Evolutionary conservation across 1,284 basidiomycete species (phyloP).

Genomic region (Apiotrichum gracile): DNA sequence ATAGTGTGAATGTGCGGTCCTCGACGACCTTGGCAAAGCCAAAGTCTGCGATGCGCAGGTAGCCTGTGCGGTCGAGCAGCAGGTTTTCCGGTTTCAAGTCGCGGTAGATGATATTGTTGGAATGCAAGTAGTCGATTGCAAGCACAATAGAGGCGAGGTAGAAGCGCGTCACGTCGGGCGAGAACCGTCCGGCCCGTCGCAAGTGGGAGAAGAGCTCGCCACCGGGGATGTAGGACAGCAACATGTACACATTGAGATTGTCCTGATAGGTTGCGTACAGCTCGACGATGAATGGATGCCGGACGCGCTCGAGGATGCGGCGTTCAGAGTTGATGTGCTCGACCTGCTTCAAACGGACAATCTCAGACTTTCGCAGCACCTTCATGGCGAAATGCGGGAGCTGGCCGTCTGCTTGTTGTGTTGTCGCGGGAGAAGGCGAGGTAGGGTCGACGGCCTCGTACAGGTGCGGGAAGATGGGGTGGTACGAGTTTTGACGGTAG

Average conservation of each 20-base stretch:
- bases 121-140: slow-evolving; percentile 51
- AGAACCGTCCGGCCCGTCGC: slow-evolving; percentile 49
- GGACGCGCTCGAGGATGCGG: slow-evolving; percentile 51
- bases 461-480: slow-evolving; percentile 47
- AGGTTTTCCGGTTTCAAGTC: slow-evolving; percentile 54
- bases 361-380: slow-evolving; percentile 52
- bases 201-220: slow-evolving; percentile 54
- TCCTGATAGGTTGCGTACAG: slow-evolving; percentile 51
- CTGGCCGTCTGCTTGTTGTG: slow-evolving; percentile 41
- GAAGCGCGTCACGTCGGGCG: slow-evolving; percentile 52
- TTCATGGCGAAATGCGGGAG: slow-evolving; percentile 52
- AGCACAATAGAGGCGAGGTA: slow-evolving; percentile 52
- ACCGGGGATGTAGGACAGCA: slow-evolving; percentile 52
- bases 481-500: slow-evolving; percentile 43
- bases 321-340: slow-evolving; percentile 56
- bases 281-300: slow-evolving; percentile 57
- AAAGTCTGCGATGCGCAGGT: slow-evolving; percentile 51
- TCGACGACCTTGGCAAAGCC: slow-evolving; percentile 52
- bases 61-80: slow-evolving; percentile 48
- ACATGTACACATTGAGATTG: slow-evolving; percentile 53
- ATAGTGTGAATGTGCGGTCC: slow-evolving; percentile 49
- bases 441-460: slow-evolving; percentile 37
- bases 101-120: slow-evolving; percentile 50
- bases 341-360: slow-evolving; percentile 54
- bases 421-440: slow-evolving; percentile 35